Evolutionary conservation across 331 rosid species (phyloP), one percentile per base, ranked within the genome.

Genomic region (Acacia pycnantha): DNA sequence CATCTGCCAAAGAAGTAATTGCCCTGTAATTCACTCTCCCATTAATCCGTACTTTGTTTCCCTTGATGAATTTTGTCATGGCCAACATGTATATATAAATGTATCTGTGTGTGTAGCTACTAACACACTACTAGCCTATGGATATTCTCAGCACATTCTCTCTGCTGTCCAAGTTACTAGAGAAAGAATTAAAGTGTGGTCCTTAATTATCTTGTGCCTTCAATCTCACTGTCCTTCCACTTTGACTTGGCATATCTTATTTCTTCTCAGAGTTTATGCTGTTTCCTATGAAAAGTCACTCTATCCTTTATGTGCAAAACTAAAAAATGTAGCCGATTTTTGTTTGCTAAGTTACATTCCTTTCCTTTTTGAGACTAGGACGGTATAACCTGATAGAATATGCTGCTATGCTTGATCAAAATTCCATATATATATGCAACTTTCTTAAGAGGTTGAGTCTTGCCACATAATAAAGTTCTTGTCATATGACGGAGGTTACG

Each of bases 1-100:
- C 80, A 61, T 64, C 92, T 78, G 89, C 91, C 94, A 87, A 74
- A 85, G 68, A 83, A 89, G 90, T 78, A 68, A 64, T 88, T 90
- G 86, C 90, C 93, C 91, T 3, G 86, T 48, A 89, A 90, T 86
- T 68, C 92, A 87, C 76, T 67, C 68, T 24, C 81, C 80, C 76
- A 78, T 78, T 10, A 11, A 69, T 71, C 40, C 29, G 24, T 43
- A 40, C 48, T 16, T 1, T 46, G 43, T 51, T 59, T 71, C 31
- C 22, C 71, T 27, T 22, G 74, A 54, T 67, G 62, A 84, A 19
- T 21, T 62, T 41, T 76, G 44, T 72, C 48, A 19, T 0, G 53
- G n/a, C 1, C 16, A 37, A 16, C 35, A 62, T 67, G 2, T 79
- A 33, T 46, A 77, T 85, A 75, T 82, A 85, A 68, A 73, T 75